Conservation (phyloP, 2,329 filamentous ascomycete species). For the Colletotrichum higginsianum region DNA sequence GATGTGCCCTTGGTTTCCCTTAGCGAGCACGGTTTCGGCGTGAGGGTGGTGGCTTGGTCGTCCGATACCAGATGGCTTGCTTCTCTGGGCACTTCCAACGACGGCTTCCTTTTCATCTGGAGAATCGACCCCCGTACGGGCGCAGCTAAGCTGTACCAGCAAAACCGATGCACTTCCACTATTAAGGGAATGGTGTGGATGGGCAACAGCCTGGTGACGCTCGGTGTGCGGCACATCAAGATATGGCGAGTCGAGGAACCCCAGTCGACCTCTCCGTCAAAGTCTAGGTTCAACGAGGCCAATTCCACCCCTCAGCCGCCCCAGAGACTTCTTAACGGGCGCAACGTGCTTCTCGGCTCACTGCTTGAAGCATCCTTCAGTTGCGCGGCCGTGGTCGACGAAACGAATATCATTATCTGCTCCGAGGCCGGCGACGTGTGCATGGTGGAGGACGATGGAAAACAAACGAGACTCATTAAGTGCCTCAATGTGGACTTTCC, state of each 20-base stretch:
- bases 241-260: slow-evolving; percentile 88
- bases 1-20: slow-evolving; percentile 89
- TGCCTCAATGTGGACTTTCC: slow-evolving; percentile 77
- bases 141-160: slow-evolving; percentile 82
- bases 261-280: slow-evolving; percentile 72
- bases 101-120: slow-evolving; percentile 96
- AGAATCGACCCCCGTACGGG: slow-evolving; percentile 86
- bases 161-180: slow-evolving; percentile 92
- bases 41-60: slow-evolving; percentile 91
- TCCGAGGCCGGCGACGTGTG: slow-evolving; percentile 93
- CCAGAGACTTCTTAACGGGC: slow-evolving; percentile 84
- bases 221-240: slow-evolving; percentile 93
- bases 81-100: slow-evolving; percentile 89
- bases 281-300: slow-evolving; percentile 65
- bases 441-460: slow-evolving; percentile 82
- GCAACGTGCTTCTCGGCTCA: slow-evolving; percentile 88
- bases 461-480: slow-evolving; percentile 78
- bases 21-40: slow-evolving; percentile 91
- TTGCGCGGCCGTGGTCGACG: slow-evolving; percentile 80
- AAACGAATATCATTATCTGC: slow-evolving; percentile 84
- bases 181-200: slow-evolving; percentile 93
- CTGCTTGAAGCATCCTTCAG: slow-evolving; percentile 89
- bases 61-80: slow-evolving; percentile 88
- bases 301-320: slow-evolving; percentile 45
- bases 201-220: slow-evolving; percentile 85